A percentile compares a stretch with the other conserved stretches of the same genome.
These are phyloP conservation scores for Saposhnikovia divaricata DNA, from an alignment of 129 eudicot species.

Conservation along the genomic window DNA sequence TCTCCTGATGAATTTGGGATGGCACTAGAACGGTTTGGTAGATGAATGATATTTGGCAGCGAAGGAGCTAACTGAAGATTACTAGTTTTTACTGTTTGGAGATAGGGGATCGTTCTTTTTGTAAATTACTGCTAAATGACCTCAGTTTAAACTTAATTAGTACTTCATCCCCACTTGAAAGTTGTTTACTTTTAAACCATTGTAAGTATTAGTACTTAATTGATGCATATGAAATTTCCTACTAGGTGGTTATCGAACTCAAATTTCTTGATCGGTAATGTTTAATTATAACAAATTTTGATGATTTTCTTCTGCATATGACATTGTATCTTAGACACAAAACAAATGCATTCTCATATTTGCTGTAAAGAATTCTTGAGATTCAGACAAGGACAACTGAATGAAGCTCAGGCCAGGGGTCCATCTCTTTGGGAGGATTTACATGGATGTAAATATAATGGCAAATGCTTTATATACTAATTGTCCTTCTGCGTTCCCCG, in stretches of 20 bases:
- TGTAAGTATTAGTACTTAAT: conserved; percentile 30
- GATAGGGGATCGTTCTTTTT: conserved; percentile 14
- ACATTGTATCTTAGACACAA: no score
- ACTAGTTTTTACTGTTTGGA: conserved; percentile 42
- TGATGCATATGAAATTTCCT: conserved; percentile 24
- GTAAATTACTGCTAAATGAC: conserved; percentile 28
- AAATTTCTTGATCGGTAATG: conserved; percentile 6
- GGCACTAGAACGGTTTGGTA: conserved; percentile 22
- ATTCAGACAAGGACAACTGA: not conserved
- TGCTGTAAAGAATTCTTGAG: not conserved
- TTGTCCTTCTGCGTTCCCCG: no score
- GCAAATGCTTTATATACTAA: no score
- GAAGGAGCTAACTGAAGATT: conserved; percentile 61
- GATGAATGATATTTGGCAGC: conserved; percentile 27
- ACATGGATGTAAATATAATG: no score
- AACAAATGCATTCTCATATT: not conserved
- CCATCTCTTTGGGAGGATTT: no score
- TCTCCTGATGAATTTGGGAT: conserved; percentile 45
- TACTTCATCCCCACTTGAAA: conserved; percentile 16
- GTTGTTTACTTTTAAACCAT: conserved; percentile 17
- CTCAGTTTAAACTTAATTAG: conserved; percentile 12
- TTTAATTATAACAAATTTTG: not conserved
- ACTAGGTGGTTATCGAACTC: not conserved
- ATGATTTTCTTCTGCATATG: not conserved
- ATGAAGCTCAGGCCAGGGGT: not conserved